A percentile compares a stretch with the other conserved stretches of the same genome.
These are phyloP conservation scores for Corchorus olitorius DNA, from an alignment of 345 rosid species.

Conservation along the genomic window DNA sequence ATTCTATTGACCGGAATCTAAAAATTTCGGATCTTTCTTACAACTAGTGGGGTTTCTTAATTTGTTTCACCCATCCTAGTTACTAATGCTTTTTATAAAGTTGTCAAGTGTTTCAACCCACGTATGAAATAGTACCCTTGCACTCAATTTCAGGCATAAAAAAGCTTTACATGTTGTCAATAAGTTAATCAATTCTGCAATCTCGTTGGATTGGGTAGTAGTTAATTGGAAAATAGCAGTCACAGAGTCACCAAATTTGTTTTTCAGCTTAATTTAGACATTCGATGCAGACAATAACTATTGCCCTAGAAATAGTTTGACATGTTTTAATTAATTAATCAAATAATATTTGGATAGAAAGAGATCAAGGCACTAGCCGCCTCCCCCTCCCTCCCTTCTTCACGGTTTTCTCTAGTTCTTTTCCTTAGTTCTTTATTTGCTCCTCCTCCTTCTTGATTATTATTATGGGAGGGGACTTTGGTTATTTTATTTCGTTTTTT, in stretches of 20 bases:
- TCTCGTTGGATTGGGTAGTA: background rate
- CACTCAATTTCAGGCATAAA: background rate
- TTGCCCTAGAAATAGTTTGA: background rate
- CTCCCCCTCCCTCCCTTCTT: too few species aligned
- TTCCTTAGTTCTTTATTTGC: too few species aligned
- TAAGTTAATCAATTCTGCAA: background rate
- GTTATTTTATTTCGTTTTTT: too few species aligned
- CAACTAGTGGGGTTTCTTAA: background rate
- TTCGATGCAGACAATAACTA: background rate
- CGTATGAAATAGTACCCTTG: background rate
- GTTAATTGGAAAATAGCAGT: background rate
- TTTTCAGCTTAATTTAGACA: background rate
- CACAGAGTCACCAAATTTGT: background rate
- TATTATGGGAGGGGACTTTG: too few species aligned
- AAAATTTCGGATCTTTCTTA: slow-evolving; percentile 4
- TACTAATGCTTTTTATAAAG: background rate
- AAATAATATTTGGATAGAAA: background rate
- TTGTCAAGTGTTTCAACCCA: background rate
- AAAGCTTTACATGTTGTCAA: background rate
- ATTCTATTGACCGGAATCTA: slow-evolving; percentile 1
- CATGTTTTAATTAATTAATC: too few species aligned
- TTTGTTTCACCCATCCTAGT: background rate
- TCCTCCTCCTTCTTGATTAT: too few species aligned
- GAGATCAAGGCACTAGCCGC: background rate
- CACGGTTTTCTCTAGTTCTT: too few species aligned